Percentiles rank a stretch among this genome's conserved stretches.
phyloP scores from a whole-genome alignment of 176 grass and related monocot species.

The Phoenix roebelenii region DNA sequence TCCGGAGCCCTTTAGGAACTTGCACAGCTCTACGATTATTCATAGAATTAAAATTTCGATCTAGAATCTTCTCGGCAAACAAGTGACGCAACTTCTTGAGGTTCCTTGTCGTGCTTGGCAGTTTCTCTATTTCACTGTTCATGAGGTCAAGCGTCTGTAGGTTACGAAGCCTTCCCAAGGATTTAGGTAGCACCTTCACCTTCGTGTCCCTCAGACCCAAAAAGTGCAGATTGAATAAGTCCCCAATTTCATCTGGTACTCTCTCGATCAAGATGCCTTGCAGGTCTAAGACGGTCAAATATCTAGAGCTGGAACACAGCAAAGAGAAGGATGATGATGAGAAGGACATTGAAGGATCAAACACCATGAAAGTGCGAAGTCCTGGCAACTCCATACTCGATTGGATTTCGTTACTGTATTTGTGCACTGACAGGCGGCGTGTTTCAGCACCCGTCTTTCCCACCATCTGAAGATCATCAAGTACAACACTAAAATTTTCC shows the following conservation, averaged over 20 bases:
- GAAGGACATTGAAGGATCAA: constrained; percentile 7
- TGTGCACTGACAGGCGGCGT: constrained; percentile 23
- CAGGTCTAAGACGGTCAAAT: constrained; percentile 21
- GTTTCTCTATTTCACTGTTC: not conserved
- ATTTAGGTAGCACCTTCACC: constrained; percentile 37
- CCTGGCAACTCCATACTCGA: not conserved
- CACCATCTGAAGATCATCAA: not conserved
- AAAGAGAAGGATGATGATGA: not conserved
- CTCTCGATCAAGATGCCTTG: constrained; percentile 9
- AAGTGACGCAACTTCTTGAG: constrained; percentile 26
- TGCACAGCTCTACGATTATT: not conserved
- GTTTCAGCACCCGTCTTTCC: not conserved
- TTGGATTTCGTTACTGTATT: not conserved
- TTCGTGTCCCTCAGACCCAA: constrained; percentile 26
- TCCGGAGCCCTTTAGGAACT: constrained; percentile 2
- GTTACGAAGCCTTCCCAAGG: constrained; percentile 23
- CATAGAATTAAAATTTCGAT: too few species aligned
- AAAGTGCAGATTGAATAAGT: constrained; percentile 42
- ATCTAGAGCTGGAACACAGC: not conserved
- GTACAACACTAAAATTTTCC: constrained; percentile 20
- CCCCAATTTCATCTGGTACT: constrained; percentile 19
- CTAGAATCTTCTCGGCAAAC: constrained; percentile 1
- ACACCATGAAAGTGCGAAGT: constrained; percentile 20
- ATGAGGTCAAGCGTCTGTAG: constrained; percentile 38
- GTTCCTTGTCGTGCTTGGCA: constrained; percentile 10